Evolutionary conservation across 306 rosid species (phyloP), one percentile per base, ranked within the genome.

Genomic region (Prunus davidiana): DNA sequence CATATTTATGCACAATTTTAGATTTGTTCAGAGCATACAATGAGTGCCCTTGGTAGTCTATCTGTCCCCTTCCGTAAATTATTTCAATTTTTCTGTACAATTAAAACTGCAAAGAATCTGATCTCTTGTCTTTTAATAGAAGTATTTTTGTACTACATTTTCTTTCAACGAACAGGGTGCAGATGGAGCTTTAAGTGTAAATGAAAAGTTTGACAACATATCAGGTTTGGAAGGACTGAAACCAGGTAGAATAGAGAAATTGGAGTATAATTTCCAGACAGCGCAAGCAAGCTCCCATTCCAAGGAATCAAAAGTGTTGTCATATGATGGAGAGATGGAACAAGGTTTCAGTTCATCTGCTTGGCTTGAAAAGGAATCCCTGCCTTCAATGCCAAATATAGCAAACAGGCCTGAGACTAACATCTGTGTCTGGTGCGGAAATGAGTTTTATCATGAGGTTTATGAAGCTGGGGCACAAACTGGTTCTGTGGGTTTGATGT

Each of bases 401-500:
- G 62, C 78, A 14, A 67, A 62, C 50, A 60, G 68, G 46, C 51
- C 34, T 71, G 78, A 71, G 70, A 67, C 64, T 64, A 52, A 24
- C 15, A 46, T 24, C 45, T 83, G 87, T 76, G 78, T 71, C 27
- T 83, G 83, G 86, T 83, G 87, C 60, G 22, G 72, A 45, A 61
- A 71, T 62, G 87, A 80, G 64, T 77, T 66, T 47, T 25, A 80
- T 62, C 76, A 79, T 28, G 79, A 80, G 34, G 67, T 16, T 51
- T 80, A 30, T 38, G 38, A 66, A 69, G 25, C 83, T 52, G 74
- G 13, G 55, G 66, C 55, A 67, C 78, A 80, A 45, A 45, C 81
- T 16, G 87, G 68, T 32, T 80, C 87, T 15, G 72, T 83, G 24
- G 79, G 84, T 62, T 45, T 80, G 62, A 76, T 83, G 76, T 83